Evolutionary conservation across 805 yeast genomes (phyloP).

Genomic region (Barnettozyma sucrosica): DNA sequence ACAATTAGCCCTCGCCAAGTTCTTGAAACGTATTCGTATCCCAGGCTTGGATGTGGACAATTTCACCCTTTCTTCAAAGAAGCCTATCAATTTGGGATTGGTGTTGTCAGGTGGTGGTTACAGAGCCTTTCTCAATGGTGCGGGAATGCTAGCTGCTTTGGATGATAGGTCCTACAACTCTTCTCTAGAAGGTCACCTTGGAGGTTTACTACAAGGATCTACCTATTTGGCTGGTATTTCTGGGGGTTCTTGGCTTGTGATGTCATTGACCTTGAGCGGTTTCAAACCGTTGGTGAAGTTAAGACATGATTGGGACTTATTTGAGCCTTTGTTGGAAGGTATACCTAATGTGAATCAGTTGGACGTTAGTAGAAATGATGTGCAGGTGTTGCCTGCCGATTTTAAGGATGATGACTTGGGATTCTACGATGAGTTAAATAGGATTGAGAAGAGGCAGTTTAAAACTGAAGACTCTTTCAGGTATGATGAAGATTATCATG

Average conservation of each 20-base stretch:
- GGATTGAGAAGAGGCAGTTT: constrained; percentile 7
- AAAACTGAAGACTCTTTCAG: constrained; percentile 1
- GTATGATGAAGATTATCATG: neutral
- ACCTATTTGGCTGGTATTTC: constrained; percentile 73
- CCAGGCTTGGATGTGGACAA: constrained; percentile 29
- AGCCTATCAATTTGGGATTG: constrained; percentile 42
- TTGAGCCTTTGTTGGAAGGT: constrained; percentile 48
- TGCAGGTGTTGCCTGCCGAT: constrained; percentile 22
- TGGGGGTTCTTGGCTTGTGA: constrained; percentile 76
- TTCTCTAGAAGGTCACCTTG: constrained; percentile 48
- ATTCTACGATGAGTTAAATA: constrained; percentile 22
- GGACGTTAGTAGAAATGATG: constrained; percentile 25
- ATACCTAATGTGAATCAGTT: constrained; percentile 46
- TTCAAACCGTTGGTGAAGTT: constrained; percentile 33
- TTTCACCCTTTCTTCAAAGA: constrained; percentile 19
- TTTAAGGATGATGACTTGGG: constrained; percentile 19
- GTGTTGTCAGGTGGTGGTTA: constrained; percentile 87
- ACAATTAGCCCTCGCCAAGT: constrained; percentile 25
- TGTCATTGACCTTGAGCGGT: constrained; percentile 34
- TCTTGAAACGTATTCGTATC: constrained; percentile 28
- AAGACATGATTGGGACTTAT: constrained; percentile 36
- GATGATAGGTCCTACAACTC: constrained; percentile 64
- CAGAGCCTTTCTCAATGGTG: constrained; percentile 82
- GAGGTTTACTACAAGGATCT: constrained; percentile 67
- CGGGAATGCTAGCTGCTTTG: constrained; percentile 74